Evolutionary conservation across 352 stramenopile genomes (phyloP).

Genomic region (Globisporangium canariense): DNA sequence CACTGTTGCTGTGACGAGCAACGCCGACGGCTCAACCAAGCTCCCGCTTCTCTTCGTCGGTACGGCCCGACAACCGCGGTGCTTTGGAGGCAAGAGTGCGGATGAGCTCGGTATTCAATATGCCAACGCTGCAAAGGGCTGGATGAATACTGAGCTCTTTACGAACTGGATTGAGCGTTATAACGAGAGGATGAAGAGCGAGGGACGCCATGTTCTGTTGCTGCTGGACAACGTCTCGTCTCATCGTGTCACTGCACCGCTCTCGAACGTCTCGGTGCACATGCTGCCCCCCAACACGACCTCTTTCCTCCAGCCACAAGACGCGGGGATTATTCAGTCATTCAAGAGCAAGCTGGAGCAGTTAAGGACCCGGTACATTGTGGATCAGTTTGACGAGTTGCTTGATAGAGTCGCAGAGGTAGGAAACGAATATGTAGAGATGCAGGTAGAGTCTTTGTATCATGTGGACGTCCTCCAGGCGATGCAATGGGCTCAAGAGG

Average conservation of each 20-base stretch:
- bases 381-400: neutral
- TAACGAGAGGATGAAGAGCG: neutral
- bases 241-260: neutral
- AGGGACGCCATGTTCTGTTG: neutral
- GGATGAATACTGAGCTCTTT: neutral
- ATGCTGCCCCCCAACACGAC: neutral
- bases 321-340: neutral
- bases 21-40: neutral
- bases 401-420: neutral
- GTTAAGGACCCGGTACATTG: neutral
- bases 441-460: neutral
- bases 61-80: neutral
- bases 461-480: neutral
- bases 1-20: neutral
- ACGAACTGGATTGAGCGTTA: neutral
- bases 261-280: neutral
- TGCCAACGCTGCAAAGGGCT: conserved; percentile 1
- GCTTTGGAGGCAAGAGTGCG: neutral
- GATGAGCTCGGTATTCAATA: neutral
- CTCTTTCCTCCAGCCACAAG: neutral
- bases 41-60: neutral
- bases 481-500: neutral
- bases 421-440: neutral
- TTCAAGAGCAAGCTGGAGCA: neutral
- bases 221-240: neutral